A percentile compares a stretch with the other conserved stretches of the same genome.
phyloP scores from a whole-genome alignment of 1,284 basidiomycete genomes.

The Trametes hirsuta region DNA sequence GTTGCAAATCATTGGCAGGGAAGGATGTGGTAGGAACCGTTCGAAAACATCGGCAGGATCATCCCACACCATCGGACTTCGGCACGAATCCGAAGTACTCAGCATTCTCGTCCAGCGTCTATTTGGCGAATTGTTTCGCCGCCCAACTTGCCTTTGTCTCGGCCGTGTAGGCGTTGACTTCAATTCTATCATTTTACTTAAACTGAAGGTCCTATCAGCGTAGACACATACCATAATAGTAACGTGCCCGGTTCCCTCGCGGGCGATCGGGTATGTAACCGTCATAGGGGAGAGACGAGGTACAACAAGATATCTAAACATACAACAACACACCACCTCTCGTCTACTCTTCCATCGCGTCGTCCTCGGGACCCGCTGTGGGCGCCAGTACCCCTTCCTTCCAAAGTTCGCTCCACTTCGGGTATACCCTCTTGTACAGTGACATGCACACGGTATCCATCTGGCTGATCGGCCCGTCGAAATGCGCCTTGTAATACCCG shows the following conservation, averaged over 20 bases:
- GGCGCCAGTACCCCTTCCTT: constrained; percentile 28
- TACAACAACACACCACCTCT: constrained; percentile 1
- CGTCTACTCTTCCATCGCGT: constrained; percentile 40
- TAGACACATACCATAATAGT: too few relatives aligned
- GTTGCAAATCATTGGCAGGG: too few relatives aligned
- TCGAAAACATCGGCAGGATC: neutral
- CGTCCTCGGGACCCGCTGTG: constrained; percentile 5
- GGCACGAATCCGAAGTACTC: too few relatives aligned
- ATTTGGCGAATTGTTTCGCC: too few relatives aligned
- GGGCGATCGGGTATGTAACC: too few relatives aligned
- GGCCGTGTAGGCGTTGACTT: too few relatives aligned
- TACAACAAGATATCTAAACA: constrained; percentile 12
- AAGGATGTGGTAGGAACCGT: neutral
- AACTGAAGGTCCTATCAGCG: too few relatives aligned
- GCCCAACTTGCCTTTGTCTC: too few relatives aligned
- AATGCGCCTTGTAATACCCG: constrained; percentile 97
- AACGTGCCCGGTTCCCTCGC: too few relatives aligned
- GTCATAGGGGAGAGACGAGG: neutral
- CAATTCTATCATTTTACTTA: too few relatives aligned
- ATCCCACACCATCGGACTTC: neutral
- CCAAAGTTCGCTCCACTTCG: constrained; percentile 76
- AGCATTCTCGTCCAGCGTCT: too few relatives aligned
- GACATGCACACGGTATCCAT: constrained; percentile 96
- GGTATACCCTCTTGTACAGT: constrained; percentile 90
- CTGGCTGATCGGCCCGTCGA: constrained; percentile 93